phyloP scores from a whole-genome alignment of 495 filamentous ascomycete genomes.

The Jackrogersella minutella region DNA sequence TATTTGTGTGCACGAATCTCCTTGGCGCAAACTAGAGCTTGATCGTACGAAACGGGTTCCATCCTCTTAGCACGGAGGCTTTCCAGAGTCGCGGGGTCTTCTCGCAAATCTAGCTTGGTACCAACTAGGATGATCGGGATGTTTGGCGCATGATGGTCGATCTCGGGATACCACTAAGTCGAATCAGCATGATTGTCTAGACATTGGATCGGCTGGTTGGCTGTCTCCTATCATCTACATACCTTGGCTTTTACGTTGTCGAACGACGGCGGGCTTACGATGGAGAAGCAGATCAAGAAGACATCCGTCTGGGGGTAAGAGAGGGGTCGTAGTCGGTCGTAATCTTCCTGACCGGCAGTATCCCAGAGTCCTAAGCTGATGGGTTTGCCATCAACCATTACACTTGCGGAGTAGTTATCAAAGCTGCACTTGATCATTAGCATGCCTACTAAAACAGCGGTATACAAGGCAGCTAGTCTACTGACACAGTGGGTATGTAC shows the following conservation, averaged over 20 bases:
- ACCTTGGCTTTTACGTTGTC: conserved; percentile 98
- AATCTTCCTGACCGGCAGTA: conserved; percentile 98
- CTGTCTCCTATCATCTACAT: conserved; percentile 32
- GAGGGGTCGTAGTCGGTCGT: conserved; percentile 92
- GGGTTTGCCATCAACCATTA: conserved; percentile 97
- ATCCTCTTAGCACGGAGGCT: conserved; percentile 83
- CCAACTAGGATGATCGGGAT: conserved; percentile 97
- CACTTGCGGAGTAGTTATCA: conserved; percentile 98
- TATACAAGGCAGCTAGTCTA: conserved; percentile 35
- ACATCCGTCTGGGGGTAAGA: conserved; percentile 99
- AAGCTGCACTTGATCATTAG: conserved; percentile 72
- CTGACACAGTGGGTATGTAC: conserved; percentile 99
- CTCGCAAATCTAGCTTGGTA: conserved; percentile 95
- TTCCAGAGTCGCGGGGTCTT: conserved; percentile 82
- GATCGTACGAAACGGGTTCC: conserved; percentile 90
- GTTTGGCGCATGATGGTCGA: conserved; percentile 93
- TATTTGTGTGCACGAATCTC: conserved; percentile 96
- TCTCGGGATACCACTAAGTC: conserved; percentile 90
- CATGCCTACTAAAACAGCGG: conserved; percentile 11
- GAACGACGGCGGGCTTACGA: conserved; percentile 95
- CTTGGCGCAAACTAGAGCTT: conserved; percentile 83
- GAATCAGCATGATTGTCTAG: conserved; percentile 18
- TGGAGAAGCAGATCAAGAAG: conserved; percentile 98
- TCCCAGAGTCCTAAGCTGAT: conserved; percentile 98
- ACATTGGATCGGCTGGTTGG: background rate